Evolutionary conservation across 2,329 filamentous ascomycete species (phyloP).

Genomic region (Teratosphaeria pseudoeucalypti): DNA sequence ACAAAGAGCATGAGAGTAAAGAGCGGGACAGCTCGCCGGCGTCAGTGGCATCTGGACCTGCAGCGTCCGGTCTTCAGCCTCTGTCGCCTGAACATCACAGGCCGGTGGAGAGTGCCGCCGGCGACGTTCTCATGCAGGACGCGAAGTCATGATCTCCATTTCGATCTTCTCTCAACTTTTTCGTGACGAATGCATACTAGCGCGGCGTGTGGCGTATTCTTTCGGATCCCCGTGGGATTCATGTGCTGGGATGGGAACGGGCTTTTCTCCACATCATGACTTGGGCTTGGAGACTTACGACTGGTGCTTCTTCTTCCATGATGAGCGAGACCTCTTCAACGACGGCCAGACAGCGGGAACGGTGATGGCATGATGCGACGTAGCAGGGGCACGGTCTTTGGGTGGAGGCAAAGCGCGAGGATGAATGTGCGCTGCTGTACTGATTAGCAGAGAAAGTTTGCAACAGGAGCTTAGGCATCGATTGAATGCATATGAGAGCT

Average conservation of each 20-base stretch:
- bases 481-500: background rate
- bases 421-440: background rate
- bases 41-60: conserved; percentile 16
- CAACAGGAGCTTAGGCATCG: background rate
- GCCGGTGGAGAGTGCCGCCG: background rate
- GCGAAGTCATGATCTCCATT: background rate
- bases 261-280: background rate
- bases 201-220: conserved; percentile 5
- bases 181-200: conserved; percentile 5
- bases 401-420: background rate
- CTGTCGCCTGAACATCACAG: conserved; percentile 11
- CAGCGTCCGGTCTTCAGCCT: conserved; percentile 14
- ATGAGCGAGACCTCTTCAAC: background rate
- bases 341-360: background rate
- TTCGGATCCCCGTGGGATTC: background rate
- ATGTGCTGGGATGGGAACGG: background rate
- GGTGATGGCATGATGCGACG: background rate
- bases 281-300: background rate
- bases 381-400: background rate
- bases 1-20: conserved; percentile 1
- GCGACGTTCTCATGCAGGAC: conserved; percentile 3
- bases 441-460: background rate
- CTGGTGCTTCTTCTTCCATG: background rate
- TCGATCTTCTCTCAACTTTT: conserved; percentile 1
- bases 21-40: conserved; percentile 24